A percentile compares a stretch with the other conserved stretches of the same genome.
phyloP scores from a whole-genome alignment of 2,329 filamentous ascomycete genomes.

The Xylaria sp. region DNA sequence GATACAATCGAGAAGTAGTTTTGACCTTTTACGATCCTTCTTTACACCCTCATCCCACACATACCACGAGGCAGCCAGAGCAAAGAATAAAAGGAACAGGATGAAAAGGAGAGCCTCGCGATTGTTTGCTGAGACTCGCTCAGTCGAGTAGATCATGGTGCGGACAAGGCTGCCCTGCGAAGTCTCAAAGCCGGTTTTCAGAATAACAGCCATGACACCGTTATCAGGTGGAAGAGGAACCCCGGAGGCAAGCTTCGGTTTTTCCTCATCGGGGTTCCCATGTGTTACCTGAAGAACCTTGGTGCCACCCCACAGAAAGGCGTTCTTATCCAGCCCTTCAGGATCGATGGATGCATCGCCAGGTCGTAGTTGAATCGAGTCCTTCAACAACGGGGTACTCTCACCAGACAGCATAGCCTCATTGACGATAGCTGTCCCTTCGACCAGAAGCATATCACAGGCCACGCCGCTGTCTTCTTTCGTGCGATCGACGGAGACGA shows the following conservation, averaged over 20 bases:
- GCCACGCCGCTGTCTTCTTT: slow-evolving; percentile 98
- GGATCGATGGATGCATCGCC: slow-evolving; percentile 82
- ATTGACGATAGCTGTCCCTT: slow-evolving; percentile 97
- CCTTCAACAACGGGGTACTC: slow-evolving; percentile 95
- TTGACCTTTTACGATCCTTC: slow-evolving; percentile 95
- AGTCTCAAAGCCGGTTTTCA: slow-evolving; percentile 98
- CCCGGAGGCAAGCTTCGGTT: slow-evolving; percentile 76
- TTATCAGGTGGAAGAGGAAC: slow-evolving; percentile 90
- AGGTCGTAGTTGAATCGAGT: slow-evolving; percentile 91
- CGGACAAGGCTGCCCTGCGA: slow-evolving; percentile 97
- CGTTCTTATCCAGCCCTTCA: slow-evolving; percentile 94
- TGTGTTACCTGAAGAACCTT: slow-evolving; percentile 97
- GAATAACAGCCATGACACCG: slow-evolving; percentile 91
- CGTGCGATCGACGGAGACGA: slow-evolving; percentile 90
- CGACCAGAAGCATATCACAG: slow-evolving; percentile 95
- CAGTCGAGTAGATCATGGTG: slow-evolving; percentile 99
- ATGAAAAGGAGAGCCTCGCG: slow-evolving; percentile 97
- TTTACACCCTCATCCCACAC: slow-evolving; percentile 97
- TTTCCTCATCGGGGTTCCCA: slow-evolving; percentile 79
- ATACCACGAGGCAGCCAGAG: slow-evolving; percentile 97
- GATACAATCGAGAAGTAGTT: slow-evolving; percentile 95
- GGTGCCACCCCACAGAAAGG: slow-evolving; percentile 96
- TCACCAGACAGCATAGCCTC: slow-evolving; percentile 99
- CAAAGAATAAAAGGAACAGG: slow-evolving; percentile 94
- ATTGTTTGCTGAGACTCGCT: slow-evolving; percentile 98